phyloP scores from a whole-genome alignment of 441 rosid genomes.

The Populus trichocarpa region DNA sequence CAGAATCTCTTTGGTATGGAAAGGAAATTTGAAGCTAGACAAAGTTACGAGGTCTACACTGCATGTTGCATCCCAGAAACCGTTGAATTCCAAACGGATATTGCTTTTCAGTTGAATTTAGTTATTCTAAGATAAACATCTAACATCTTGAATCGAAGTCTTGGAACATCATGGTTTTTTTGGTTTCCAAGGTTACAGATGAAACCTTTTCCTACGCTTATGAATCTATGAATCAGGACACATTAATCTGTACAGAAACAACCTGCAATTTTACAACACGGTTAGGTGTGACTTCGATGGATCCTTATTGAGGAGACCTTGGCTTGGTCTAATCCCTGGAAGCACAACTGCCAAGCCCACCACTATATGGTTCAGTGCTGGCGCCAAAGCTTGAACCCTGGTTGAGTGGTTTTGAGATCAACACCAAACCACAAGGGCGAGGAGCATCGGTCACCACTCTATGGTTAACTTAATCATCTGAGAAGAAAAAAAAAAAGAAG shows the following conservation, averaged over 20 bases:
- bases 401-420: no score
- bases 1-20: background rate
- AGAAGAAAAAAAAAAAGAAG: background rate
- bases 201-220: conserved; percentile 9
- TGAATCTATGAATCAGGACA: conserved; percentile 32
- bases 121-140: conserved; percentile 13
- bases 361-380: conserved; percentile 21
- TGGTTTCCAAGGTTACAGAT: conserved; percentile 24
- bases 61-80: background rate
- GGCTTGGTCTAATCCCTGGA: conserved; percentile 9
- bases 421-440: no score
- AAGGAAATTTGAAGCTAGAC: background rate
- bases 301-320: conserved; percentile 17
- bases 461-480: background rate
- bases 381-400: no score
- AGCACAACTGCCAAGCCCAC: conserved; percentile 17
- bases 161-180: conserved; percentile 17
- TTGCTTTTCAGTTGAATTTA: conserved; percentile 1
- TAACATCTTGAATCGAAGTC: conserved; percentile 14
- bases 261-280: conserved; percentile 28
- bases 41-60: background rate
- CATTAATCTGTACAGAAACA: conserved; percentile 46
- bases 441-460: no score
- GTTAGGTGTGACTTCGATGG: conserved; percentile 30
- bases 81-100: background rate